Base-by-base conservation (phyloP, 495 filamentous ascomycete genomes). In the Pyrenula massariospora region DNA sequence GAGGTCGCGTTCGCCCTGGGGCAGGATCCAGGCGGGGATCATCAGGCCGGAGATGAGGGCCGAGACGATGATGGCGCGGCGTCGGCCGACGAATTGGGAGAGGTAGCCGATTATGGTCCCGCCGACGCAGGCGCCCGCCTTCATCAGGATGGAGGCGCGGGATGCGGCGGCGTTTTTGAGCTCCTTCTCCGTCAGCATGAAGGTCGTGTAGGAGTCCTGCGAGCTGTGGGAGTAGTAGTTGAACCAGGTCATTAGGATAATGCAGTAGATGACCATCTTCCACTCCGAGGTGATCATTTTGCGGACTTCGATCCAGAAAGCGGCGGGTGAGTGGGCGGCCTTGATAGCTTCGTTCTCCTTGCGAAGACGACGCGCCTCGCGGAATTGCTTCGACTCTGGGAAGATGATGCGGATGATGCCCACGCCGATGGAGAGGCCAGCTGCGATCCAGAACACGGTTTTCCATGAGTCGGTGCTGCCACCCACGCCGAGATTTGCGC, bases 151-250 rank as follows among this genome's bases (percentile, higher is more conserved):
- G 50, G 76, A 81, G 12, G 84, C 85, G n/a, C 84, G 79, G 10
- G 78, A 84, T 10, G 86, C 84, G 2, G 63, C 67, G 1, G 65
- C 57, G 65, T 85, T 84, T 21, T 71, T 54, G 56, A 91, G 74
- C 50, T 80, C 77, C 65, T 89, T 89, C 42, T 84, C 75, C 12
- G 77, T 76, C 15, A 80, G 69, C 77, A 88, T 82, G 63, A 88
- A 88, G 5, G 87, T 90, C 2, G 85, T 88, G 66, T 89, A 91
- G 58, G 77, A 83, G 65, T 90, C 87, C 64, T 88, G 85, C 15
- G 78, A 81, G 5, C 83, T 83, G 65, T 87, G 83, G 54, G 77
- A 80, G 66, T 84, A 82, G 67, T 73, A 79, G 70, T 75, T 81
- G 66, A 78, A 64, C 81, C 83, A 84, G 10, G 79, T 84, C 86